Evolutionary conservation across 352 stramenopile species (phyloP), one percentile per base, ranked within the genome.

Genomic region (Globisporangium cylindrosporum): DNA sequence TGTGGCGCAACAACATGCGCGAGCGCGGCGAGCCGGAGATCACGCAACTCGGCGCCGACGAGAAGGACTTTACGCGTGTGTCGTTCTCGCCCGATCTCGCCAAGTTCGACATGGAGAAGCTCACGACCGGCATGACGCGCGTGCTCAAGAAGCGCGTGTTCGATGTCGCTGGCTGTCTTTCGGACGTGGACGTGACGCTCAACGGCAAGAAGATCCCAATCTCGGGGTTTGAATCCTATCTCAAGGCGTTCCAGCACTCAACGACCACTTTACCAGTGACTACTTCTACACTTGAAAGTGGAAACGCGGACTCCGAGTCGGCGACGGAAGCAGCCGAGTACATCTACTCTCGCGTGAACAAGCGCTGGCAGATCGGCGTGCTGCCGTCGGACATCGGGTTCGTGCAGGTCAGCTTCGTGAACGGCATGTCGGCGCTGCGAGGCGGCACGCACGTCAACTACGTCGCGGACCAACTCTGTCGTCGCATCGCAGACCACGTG

Each of bases 341-440:
- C 58, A 96, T 97, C 34, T 99, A 96, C 75, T 96, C 97, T 36
- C 89, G 87, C 41, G 77, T 99, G 27, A 97, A 96, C 71, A 97
- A 98, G 59, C 88, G 92, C 7, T 99, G 97, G 97, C 92, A 99
- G 72, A 90, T 99, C 51, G 97, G 94, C 38, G 90, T 99, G 27
- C 71, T 94, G 49, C 79, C 90, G 3, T 97, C 89, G 0, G 94
- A 98, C 62, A 88, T 97, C 10, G 88, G 91, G 54, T 98, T 98
- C 70, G 84, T 98, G 56, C 96, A 99, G 76, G 91, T 99, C 60
- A 99, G 95, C 59, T 99, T 99, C 79, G 98, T 99, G 4, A 99
- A 99, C 73, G 94, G 95, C 36, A 99, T 99, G 81, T 97, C 86
- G 29, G 99, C 98, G 20, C 89, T 91, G 22, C 98, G 98, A 65